Base-by-base conservation (phyloP, 2,329 filamentous ascomycete genomes). In the Lachnellula cervina region DNA sequence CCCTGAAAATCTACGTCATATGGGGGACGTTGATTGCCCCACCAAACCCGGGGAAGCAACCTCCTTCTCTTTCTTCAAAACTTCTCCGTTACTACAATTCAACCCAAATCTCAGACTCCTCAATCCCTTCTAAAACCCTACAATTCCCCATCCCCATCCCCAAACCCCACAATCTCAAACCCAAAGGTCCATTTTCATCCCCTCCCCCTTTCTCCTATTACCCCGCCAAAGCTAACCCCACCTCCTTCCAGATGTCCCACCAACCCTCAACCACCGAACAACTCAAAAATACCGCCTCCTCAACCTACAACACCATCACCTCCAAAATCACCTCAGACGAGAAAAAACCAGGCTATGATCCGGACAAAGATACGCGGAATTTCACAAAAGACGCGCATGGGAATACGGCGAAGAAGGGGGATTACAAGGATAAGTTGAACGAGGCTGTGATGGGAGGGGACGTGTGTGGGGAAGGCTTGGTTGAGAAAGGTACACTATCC, bases 361-460 rank as follows among this genome's bases (percentile, higher is more conserved):
- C 52, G n/a, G 44, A 57, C 21, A 37, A 59, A 49, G 57, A 62
- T 49, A 48, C 46, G 19, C 38, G 45, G 14, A 60, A 61, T 16
- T 60, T 58, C 51, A 55, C 51, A 16, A 60, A 56, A 49, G 64
- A 65, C 49, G 17, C 16, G 1, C 54, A 62, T 37, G 62, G 62
- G 3, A 64, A 65, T 25, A 57, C 42, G 17, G 55, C 57, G 52
- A 59, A 52, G 46, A 65, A 62, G 40, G 60, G 64, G 3, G 55
- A 52, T 48, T 62, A 59, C 35, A 67, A 68, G 43, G 57, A 68
- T 35, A 58, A 63, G 55, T 57, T 68, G 47, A 63, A 66, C 37
- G 49, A 60, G 25, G 65, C 64, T 49, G 64, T 63, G 17, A 7
- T 46, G 43, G 56, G 61, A 3, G 53, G 47, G 5, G 8, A 38